These are phyloP conservation scores for Pichia sporocuriosa DNA, from an alignment of 805 yeast species.

Conservation along the genomic window DNA sequence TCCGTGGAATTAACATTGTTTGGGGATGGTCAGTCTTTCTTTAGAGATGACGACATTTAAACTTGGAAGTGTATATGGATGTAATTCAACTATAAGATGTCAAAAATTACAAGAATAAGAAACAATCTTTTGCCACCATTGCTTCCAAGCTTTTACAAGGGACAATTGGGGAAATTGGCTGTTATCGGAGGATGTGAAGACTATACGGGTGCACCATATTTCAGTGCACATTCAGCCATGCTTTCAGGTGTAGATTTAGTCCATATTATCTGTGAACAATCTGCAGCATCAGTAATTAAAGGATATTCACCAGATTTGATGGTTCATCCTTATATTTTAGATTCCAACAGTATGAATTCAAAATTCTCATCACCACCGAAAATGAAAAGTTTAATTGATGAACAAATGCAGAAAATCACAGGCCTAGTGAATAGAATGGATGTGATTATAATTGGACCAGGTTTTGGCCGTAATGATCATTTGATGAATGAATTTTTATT, in stretches of 20 bases:
- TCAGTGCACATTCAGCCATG: conserved; percentile 80
- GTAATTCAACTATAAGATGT: background rate
- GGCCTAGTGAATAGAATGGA: conserved; percentile 60
- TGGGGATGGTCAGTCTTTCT: background rate
- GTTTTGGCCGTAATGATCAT: conserved; percentile 71
- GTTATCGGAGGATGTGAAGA: conserved; percentile 94
- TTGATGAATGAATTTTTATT: conserved; percentile 36
- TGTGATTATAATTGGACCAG: conserved; percentile 87
- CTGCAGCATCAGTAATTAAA: conserved; percentile 78
- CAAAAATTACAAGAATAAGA: conserved; percentile 1
- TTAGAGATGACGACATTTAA: no score
- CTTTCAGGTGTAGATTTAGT: conserved; percentile 82
- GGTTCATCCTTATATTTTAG: conserved; percentile 88
- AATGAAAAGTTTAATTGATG: conserved; percentile 27
- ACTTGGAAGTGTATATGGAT: no score
- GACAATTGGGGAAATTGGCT: conserved; percentile 81
- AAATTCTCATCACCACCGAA: background rate
- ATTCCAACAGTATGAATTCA: conserved; percentile 23
- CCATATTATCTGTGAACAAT: conserved; percentile 78
- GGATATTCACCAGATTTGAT: conserved; percentile 85
- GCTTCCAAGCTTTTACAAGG: conserved; percentile 67
- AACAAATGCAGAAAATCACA: conserved; percentile 44
- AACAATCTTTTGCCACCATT: conserved; percentile 68
- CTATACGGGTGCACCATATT: conserved; percentile 95
- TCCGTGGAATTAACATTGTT: background rate